A percentile compares a stretch with the other conserved stretches of the same genome.
Evolutionary conservation across 1,284 basidiomycete species (phyloP).

Genomic region (Neolentinus lepideus): DNA sequence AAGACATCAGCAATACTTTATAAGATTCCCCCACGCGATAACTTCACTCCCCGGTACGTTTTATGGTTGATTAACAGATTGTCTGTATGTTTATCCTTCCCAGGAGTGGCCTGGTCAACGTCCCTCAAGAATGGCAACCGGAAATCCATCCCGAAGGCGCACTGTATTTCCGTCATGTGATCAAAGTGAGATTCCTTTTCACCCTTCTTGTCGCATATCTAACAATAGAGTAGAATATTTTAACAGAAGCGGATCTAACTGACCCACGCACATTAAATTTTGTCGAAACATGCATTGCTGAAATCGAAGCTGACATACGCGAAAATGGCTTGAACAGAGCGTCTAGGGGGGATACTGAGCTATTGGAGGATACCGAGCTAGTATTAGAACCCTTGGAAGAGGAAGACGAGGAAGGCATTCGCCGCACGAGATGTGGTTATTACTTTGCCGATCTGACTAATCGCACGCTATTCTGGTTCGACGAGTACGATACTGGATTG

Average conservation of each 20-base stretch:
- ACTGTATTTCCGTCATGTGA: constrained; percentile 17
- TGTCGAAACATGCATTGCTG: constrained; percentile 12
- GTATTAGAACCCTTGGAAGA: constrained; percentile 18
- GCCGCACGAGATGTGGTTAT: constrained; percentile 17
- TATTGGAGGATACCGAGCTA: constrained; percentile 12
- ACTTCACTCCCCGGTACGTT: too few species aligned
- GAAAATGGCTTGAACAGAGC: constrained; percentile 7
- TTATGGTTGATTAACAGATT: too few species aligned
- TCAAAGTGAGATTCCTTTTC: constrained; percentile 10
- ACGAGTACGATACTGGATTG: constrained; percentile 16
- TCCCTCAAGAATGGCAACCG: constrained; percentile 14
- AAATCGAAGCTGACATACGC: constrained; percentile 7
- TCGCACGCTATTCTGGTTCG: constrained; percentile 21
- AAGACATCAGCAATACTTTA: too few species aligned
- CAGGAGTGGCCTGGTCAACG: too few species aligned
- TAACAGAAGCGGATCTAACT: constrained; percentile 19
- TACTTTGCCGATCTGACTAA: constrained; percentile 17
- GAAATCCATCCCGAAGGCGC: constrained; percentile 20
- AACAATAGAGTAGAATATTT: constrained; percentile 11
- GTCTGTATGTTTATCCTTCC: too few species aligned
- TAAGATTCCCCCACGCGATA: too few species aligned
- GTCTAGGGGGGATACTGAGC: background rate
- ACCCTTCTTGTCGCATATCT: background rate
- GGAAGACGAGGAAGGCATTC: background rate
- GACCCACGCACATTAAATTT: constrained; percentile 4